Evolutionary conservation across 2,329 filamentous ascomycete species (phyloP).

Genomic region (Coniochaeta ligniaria): DNA sequence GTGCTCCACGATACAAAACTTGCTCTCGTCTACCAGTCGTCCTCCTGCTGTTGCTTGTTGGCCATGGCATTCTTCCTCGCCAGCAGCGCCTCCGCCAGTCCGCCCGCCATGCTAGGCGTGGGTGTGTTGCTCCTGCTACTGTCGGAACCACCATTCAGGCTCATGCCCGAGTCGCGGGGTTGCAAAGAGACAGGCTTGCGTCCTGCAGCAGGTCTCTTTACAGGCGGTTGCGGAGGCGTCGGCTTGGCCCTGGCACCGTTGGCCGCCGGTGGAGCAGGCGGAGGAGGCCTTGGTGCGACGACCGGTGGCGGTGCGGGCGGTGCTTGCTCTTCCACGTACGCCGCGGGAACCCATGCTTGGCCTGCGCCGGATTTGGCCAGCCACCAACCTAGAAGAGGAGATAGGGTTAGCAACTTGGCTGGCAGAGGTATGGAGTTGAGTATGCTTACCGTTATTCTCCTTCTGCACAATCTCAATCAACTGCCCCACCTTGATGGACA

Average conservation of each 20-base stretch:
- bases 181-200: constrained; percentile 65
- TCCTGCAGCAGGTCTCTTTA: constrained; percentile 68
- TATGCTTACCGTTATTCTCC: constrained; percentile 77
- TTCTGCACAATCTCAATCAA: constrained; percentile 88
- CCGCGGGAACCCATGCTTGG: constrained; percentile 92
- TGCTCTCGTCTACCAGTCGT: constrained; percentile 44
- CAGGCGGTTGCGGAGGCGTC: constrained; percentile 52
- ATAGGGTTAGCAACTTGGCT: constrained; percentile 15
- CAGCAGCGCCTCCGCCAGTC: constrained; percentile 70
- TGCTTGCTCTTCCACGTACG: constrained; percentile 82
- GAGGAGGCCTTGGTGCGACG: constrained; percentile 54
- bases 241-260: constrained; percentile 73
- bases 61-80: constrained; percentile 73
- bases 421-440: no score
- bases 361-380: constrained; percentile 65
- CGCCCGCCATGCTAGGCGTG: constrained; percentile 64
- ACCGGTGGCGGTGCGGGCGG: constrained; percentile 52
- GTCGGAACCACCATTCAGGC: constrained; percentile 50
- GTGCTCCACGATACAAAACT: constrained; percentile 1
- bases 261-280: constrained; percentile 68
- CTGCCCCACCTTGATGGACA: constrained; percentile 73
- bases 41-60: constrained; percentile 61
- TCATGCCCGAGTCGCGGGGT: constrained; percentile 66
- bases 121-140: constrained; percentile 65
- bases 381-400: constrained; percentile 75